Evolutionary conservation across 2,329 filamentous ascomycete species (phyloP), one percentile per base, ranked within the genome.

Genomic region (Ciborinia camelliae): DNA sequence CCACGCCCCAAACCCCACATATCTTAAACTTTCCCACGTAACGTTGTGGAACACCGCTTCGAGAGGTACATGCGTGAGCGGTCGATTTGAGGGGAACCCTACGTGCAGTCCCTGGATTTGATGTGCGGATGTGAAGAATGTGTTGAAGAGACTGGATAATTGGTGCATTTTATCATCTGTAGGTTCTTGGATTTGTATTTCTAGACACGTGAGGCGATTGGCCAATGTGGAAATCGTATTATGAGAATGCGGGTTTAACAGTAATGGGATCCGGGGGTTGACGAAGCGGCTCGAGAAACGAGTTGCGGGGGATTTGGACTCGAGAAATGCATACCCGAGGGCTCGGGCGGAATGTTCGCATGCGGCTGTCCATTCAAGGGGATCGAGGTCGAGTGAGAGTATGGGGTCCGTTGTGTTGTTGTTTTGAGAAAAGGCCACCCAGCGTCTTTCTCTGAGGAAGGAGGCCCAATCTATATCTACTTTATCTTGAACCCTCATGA

Each of bases 1-100:
- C 87, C 87, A 90, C 18, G 84, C 82, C 68, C 88, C 85, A 28
- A 90, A 82, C 2, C 87, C 87, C 63, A 90, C 83, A 2, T 86
- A 85, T 41, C 84, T 80, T 6, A 90, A 77, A 41, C 82, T 83
- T 18, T 83, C 80, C 85, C 86, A 89, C 51, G 80, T 79, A 9
- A 87, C 80, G 64, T 83, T 77, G 70, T 89, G 86, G 71, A 90
- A 89, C 30, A 90, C 79, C 7, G 82, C 79, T 66, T 87, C 84
- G 2, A 90, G 78, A 6, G 79, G 79, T 26, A 89, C 73, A 47
- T 58, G 51, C 28, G 80, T 81, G 2, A 89, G 75, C 0, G 83
- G 79, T 8, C 82, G 81, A 0, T 53, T 43, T 7, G 57, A 62
- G 0, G 84, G 84, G 68, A 89, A 90, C 4, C 87, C 86, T 41